phyloP scores from a whole-genome alignment of 2,329 filamentous ascomycete species.

The Alternaria hordeiaustralica region DNA sequence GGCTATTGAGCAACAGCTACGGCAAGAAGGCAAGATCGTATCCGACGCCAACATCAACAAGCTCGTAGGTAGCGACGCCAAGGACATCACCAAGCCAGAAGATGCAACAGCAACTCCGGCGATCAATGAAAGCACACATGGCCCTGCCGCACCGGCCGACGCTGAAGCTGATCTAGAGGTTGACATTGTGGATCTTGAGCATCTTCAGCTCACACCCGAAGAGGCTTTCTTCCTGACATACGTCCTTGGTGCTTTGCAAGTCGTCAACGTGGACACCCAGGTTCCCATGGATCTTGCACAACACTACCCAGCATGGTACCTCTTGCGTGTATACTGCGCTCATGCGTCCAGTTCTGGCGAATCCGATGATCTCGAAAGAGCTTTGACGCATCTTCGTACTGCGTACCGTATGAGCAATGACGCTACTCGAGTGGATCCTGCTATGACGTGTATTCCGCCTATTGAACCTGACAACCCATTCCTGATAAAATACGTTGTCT shows the following conservation, averaged over 20 bases:
- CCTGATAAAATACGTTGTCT: constrained; percentile 83
- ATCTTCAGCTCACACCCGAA: constrained; percentile 88
- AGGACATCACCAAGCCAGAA: constrained; percentile 23
- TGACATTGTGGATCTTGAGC: constrained; percentile 65
- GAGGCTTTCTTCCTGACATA: constrained; percentile 92
- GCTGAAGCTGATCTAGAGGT: constrained; percentile 6
- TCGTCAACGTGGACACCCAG: constrained; percentile 59
- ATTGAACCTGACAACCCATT: constrained; percentile 82
- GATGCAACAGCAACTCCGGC: constrained; percentile 20
- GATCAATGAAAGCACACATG: constrained; percentile 16
- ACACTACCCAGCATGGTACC: constrained; percentile 32
- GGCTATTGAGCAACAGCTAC: constrained; percentile 75
- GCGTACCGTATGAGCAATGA: constrained; percentile 21
- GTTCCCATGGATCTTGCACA: constrained; percentile 53
- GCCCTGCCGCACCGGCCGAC: constrained; percentile 9
- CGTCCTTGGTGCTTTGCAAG: constrained; percentile 73
- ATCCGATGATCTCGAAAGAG: constrained; percentile 7
- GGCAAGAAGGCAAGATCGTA: constrained; percentile 57
- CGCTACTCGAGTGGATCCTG: constrained; percentile 9
- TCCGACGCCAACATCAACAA: constrained; percentile 35
- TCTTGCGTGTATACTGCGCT: constrained; percentile 66
- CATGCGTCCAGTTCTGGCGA: constrained; percentile 68
- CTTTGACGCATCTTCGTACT: constrained; percentile 14
- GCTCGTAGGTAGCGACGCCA: constrained; percentile 35
- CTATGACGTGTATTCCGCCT: constrained; percentile 20